phyloP scores from a whole-genome alignment of 2,329 filamentous ascomycete genomes.

The Hawksworthiomyces lignivorus region DNA sequence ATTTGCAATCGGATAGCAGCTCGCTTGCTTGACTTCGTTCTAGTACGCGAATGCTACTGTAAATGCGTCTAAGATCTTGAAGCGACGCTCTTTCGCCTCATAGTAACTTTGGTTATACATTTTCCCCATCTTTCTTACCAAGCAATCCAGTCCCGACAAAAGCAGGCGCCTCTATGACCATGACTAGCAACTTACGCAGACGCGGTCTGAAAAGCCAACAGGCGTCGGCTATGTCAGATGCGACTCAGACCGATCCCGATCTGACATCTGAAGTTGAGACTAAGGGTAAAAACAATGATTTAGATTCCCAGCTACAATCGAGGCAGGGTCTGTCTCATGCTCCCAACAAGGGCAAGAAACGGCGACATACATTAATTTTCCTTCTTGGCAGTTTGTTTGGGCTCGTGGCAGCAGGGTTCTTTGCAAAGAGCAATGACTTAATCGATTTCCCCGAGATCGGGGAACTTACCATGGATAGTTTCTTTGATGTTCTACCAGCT shows the following conservation, averaged over 20 bases:
- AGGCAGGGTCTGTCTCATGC: too few relatives aligned
- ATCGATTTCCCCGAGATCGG: constrained; percentile 67
- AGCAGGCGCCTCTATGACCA: too few relatives aligned
- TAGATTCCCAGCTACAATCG: too few relatives aligned
- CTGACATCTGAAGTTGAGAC: not conserved
- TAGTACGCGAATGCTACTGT: too few relatives aligned
- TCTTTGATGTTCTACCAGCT: constrained; percentile 82
- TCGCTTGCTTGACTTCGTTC: too few relatives aligned
- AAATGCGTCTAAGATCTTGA: too few relatives aligned
- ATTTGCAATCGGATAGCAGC: too few relatives aligned
- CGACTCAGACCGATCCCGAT: not conserved
- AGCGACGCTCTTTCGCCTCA: too few relatives aligned
- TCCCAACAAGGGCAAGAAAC: constrained; percentile 44
- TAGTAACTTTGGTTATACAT: too few relatives aligned
- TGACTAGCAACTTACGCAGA: constrained; percentile 6
- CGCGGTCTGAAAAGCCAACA: constrained; percentile 3
- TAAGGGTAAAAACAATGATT: too few relatives aligned
- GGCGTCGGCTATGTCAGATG: not conserved
- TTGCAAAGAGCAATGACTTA: constrained; percentile 81
- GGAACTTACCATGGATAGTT: constrained; percentile 73
- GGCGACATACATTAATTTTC: constrained; percentile 76
- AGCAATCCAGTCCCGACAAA: too few relatives aligned
- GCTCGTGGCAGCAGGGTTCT: constrained; percentile 79
- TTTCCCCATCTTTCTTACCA: too few relatives aligned
- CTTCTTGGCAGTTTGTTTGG: constrained; percentile 83